Percentiles rank a stretch among this genome's conserved stretches.
Conservation (phyloP, 768 basidiomycete genomes). For the Dictyophora rubrovolvata region DNA sequence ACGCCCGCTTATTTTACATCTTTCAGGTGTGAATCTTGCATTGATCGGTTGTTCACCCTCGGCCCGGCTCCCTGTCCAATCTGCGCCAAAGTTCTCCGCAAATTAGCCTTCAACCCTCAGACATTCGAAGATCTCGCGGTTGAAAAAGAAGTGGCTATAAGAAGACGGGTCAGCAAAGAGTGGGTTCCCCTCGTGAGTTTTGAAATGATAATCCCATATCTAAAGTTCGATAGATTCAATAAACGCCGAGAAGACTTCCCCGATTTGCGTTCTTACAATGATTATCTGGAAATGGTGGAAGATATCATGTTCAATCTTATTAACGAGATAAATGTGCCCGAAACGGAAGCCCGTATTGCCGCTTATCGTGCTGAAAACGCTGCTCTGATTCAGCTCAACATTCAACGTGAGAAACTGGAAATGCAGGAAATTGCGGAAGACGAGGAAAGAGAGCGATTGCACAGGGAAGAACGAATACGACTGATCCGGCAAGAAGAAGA, state of each 20-base stretch:
- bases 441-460: conserved; percentile 67
- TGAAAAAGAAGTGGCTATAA: conserved; percentile 88
- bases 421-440: conserved; percentile 61
- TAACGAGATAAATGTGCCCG: conserved; percentile 68
- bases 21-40: conserved; percentile 95
- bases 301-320: conserved; percentile 96
- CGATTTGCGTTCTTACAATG: conserved; percentile 73
- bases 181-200: conserved; percentile 25
- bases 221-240: conserved; percentile 60
- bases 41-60: conserved; percentile 90
- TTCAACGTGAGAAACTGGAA: conserved; percentile 72
- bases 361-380: conserved; percentile 75
- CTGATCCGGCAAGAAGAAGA: conserved; percentile 61
- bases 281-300: conserved; percentile 94
- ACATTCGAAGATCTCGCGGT: conserved; percentile 89
- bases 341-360: conserved; percentile 77
- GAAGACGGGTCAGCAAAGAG: conserved; percentile 85
- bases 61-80: conserved; percentile 95
- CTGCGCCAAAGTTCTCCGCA: conserved; percentile 78
- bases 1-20: background rate
- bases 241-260: conserved; percentile 85
- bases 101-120: conserved; percentile 90
- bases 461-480: conserved; percentile 58
- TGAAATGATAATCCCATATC: background rate
- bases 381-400: conserved; percentile 71